phyloP scores from a whole-genome alignment of 73 alveolate species.

The Paramecium sonneborni region DNA sequence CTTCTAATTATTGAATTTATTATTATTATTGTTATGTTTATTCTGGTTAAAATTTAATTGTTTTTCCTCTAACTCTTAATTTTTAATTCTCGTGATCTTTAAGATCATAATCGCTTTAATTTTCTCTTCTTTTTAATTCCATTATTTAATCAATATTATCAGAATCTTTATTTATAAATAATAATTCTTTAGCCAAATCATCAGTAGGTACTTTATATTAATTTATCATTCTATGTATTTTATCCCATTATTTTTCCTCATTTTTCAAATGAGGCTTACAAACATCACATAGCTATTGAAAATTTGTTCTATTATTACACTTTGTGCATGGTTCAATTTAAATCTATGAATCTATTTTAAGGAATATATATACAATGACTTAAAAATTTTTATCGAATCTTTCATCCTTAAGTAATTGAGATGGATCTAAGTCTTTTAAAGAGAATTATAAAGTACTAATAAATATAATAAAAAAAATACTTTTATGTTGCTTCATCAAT shows the following conservation, averaged over 20 bases:
- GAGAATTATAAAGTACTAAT: conserved; percentile 1
- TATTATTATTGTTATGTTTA: background rate
- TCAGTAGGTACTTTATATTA: background rate
- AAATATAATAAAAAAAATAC: background rate
- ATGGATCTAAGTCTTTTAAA: conserved; percentile 69
- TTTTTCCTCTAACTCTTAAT: background rate
- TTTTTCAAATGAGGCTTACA: background rate
- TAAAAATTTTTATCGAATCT: conserved; percentile 58
- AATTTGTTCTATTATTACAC: background rate
- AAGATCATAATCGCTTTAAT: background rate
- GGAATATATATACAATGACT: background rate
- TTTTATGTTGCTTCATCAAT: conserved; percentile 39
- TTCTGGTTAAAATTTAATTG: background rate
- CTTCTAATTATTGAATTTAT: background rate
- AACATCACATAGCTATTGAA: background rate
- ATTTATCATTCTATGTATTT: background rate
- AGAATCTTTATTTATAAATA: background rate
- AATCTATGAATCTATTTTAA: background rate
- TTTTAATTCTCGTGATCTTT: background rate
- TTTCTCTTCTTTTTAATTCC: background rate
- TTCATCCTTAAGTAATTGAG: conserved; percentile 61
- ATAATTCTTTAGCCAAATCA: background rate
- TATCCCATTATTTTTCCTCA: background rate
- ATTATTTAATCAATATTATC: background rate
- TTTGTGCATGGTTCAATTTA: background rate